Conservation (phyloP, 2,329 filamentous ascomycete genomes). For the Xylariaceae sp. region DNA sequence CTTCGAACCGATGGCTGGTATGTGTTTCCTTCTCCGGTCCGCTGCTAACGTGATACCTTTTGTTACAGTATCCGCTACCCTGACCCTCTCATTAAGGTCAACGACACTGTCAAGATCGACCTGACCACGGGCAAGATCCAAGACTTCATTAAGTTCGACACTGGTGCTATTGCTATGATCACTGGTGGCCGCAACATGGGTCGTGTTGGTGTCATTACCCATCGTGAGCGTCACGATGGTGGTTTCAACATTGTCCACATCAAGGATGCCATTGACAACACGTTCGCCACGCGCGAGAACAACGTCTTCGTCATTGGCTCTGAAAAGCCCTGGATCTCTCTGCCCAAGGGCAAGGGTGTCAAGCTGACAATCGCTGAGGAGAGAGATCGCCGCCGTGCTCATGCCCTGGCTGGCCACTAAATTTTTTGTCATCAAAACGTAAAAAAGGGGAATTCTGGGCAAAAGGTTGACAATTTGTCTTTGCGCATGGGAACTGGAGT, state of each 20-base stretch:
- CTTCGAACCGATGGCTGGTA: conserved; percentile 60
- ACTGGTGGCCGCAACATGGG: conserved; percentile 99
- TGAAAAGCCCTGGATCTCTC: conserved; percentile 99
- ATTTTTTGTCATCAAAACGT: conserved; percentile 31
- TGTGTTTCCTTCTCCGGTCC: conserved; percentile 45
- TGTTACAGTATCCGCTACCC: conserved; percentile 92
- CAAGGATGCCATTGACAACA: conserved; percentile 99
- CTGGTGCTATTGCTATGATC: conserved; percentile 96
- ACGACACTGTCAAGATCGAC: conserved; percentile 99
- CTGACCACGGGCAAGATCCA: conserved; percentile 95
- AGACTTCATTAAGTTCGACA: conserved; percentile 99
- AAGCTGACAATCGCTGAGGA: conserved; percentile 99
- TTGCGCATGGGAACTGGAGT: conserved; percentile 45
- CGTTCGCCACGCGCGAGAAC: conserved; percentile 97
- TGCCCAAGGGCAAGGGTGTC: conserved; percentile 99
- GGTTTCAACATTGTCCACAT: conserved; percentile 99
- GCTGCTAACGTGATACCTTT: conserved; percentile 47
- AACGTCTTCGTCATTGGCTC: conserved; percentile 99
- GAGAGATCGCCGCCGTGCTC: conserved; percentile 93
- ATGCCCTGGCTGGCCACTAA: conserved; percentile 58
- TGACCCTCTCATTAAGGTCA: conserved; percentile 98
- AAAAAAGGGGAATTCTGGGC: conserved; percentile 38
- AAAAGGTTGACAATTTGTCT: conserved; percentile 38
- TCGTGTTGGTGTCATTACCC: conserved; percentile 99
- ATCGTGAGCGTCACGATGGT: conserved; percentile 99